Evolutionary conservation across 768 basidiomycete genomes (phyloP).

Genomic region (Mycena maculata): DNA sequence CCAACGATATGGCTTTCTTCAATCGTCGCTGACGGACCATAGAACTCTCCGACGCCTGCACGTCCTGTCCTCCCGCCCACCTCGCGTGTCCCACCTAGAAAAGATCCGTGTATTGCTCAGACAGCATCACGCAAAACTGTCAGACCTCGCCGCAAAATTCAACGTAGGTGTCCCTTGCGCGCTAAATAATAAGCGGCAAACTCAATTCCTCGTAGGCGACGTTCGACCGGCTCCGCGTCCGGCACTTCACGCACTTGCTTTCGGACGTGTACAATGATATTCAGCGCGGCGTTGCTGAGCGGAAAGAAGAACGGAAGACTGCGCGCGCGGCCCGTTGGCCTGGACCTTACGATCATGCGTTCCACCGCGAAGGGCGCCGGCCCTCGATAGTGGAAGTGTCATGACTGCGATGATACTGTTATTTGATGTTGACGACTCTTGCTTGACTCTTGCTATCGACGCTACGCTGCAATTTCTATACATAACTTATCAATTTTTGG

Average conservation of each 20-base stretch:
- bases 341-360: conserved; percentile 6
- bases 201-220: conserved; percentile 15
- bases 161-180: conserved; percentile 15
- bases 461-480: conserved; percentile 1
- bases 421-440: neutral
- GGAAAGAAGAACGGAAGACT: conserved; percentile 20
- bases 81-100: conserved; percentile 15
- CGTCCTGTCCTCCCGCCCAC: conserved; percentile 14
- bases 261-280: conserved; percentile 8
- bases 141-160: conserved; percentile 31
- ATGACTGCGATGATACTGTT: conserved; percentile 16
- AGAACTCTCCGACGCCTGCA: conserved; percentile 31
- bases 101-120: conserved; percentile 18
- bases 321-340: conserved; percentile 10
- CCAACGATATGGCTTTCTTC: neutral
- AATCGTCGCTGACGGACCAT: neutral
- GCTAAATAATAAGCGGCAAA: neutral
- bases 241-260: conserved; percentile 8
- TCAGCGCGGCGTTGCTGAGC: neutral
- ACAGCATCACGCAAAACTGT: conserved; percentile 27
- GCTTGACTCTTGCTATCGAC: neutral
- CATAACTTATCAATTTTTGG: neutral
- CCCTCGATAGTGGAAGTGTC: conserved; percentile 20
- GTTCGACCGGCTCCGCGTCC: conserved; percentile 24
- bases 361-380: conserved; percentile 5